These are phyloP conservation scores for Fusarium equiseti DNA, from an alignment of 2,329 filamentous ascomycete species.

Conservation along the genomic window DNA sequence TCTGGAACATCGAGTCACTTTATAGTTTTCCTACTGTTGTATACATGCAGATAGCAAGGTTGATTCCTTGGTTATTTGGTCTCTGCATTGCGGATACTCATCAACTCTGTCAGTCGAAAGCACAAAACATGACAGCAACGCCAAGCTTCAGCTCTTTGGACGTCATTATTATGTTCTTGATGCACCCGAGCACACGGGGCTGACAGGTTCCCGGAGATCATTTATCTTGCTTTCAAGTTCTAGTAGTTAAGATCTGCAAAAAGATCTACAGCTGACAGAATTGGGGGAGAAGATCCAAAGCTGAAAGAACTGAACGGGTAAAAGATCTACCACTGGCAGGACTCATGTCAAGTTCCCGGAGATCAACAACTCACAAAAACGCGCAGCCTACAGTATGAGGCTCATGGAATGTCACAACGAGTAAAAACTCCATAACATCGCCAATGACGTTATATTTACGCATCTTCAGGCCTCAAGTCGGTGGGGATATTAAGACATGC, in stretches of 20 bases:
- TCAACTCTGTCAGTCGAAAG: too few species aligned
- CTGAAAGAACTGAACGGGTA: not conserved
- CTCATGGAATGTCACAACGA: not conserved
- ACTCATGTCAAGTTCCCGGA: not conserved
- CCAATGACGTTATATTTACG: not conserved
- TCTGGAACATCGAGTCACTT: too few species aligned
- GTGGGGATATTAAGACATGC: not conserved
- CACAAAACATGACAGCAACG: not conserved
- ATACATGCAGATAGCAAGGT: too few species aligned
- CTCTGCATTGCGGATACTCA: too few species aligned
- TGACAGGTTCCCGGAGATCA: not conserved
- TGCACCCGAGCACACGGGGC: not conserved
- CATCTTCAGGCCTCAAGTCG: not conserved
- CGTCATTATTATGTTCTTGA: not conserved
- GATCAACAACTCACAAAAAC: not conserved
- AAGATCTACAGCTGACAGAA: not conserved
- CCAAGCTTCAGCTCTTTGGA: not conserved
- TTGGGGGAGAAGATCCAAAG: not conserved
- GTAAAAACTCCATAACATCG: not conserved
- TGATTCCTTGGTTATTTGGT: too few species aligned
- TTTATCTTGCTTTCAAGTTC: not conserved
- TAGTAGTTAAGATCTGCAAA: rapidly evolving
- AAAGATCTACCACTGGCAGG: not conserved
- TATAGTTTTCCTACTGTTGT: too few species aligned
- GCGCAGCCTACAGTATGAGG: not conserved